phyloP scores from a whole-genome alignment of 225 moss, liverwort and hornwort species.

The Polytrichum commune region DNA sequence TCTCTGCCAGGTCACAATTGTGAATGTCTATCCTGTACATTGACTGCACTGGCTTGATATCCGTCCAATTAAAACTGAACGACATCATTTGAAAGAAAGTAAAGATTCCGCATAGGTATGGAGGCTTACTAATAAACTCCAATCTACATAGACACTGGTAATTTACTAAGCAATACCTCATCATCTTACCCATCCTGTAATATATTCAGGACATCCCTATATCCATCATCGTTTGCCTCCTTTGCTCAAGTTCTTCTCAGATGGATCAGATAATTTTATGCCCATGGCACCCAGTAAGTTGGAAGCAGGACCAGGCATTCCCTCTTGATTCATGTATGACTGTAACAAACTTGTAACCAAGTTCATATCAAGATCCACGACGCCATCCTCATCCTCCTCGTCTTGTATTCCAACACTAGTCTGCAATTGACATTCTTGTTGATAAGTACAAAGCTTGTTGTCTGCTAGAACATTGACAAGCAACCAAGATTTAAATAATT shows the following conservation, averaged over 20 bases:
- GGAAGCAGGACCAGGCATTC: slow-evolving; percentile 97
- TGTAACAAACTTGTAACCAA: slow-evolving; percentile 80
- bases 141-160: no score
- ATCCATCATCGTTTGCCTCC: slow-evolving; percentile 20
- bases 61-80: no score
- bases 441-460: no score
- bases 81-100: no score
- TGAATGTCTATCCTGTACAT: no score
- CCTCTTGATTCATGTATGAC: slow-evolving; percentile 90
- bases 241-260: slow-evolving; percentile 35
- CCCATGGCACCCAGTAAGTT: slow-evolving; percentile 92
- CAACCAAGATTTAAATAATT: not conserved
- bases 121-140: no score
- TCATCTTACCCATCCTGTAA: no score
- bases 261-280: slow-evolving; percentile 63
- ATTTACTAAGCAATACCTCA: no score
- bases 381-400: slow-evolving; percentile 30
- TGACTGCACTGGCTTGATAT: no score
- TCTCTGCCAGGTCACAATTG: no score
- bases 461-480: not conserved
- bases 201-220: not conserved
- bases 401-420: slow-evolving; percentile 10
- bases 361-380: slow-evolving; percentile 89
- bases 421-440: not conserved
- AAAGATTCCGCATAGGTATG: no score